phyloP scores from a whole-genome alignment of 176 grass and related monocot genomes.

The Alloteropsis semialata region DNA sequence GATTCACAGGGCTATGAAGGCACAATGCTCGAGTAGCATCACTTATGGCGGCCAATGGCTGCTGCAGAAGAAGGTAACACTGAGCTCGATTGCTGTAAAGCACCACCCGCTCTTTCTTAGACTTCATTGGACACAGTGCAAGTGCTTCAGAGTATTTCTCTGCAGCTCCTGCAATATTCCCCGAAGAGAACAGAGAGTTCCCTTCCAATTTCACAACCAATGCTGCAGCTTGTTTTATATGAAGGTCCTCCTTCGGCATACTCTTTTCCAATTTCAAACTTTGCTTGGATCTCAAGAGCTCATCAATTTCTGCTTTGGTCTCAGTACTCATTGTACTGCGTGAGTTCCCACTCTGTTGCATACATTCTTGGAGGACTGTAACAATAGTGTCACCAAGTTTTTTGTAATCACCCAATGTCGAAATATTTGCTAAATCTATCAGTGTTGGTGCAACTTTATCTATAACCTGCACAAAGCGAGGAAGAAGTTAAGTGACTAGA shows the following conservation, averaged over 20 bases:
- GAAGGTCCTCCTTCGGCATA: conserved; percentile 96
- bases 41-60: conserved; percentile 86
- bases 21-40: conserved; percentile 87
- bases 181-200: conserved; percentile 94
- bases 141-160: conserved; percentile 97
- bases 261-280: conserved; percentile 81
- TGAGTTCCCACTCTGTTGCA: conserved; percentile 47
- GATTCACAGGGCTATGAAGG: conserved; percentile 83
- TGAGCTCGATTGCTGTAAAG: conserved; percentile 96
- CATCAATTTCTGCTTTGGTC: conserved; percentile 80
- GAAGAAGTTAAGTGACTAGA: background rate
- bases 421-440: conserved; percentile 80
- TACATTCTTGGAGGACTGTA: conserved; percentile 69
- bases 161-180: conserved; percentile 86
- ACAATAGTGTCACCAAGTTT: conserved; percentile 79
- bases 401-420: conserved; percentile 76
- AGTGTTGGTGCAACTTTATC: conserved; percentile 83
- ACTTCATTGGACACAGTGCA: conserved; percentile 88
- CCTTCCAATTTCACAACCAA: conserved; percentile 99
- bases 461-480: conserved; percentile 55
- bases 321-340: conserved; percentile 47
- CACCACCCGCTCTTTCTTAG: conserved; percentile 98
- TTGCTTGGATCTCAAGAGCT: conserved; percentile 77
- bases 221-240: conserved; percentile 96
- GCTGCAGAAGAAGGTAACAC: conserved; percentile 95